A percentile compares a stretch with the other conserved stretches of the same genome.
These are phyloP conservation scores for Tothia fuscella DNA, from an alignment of 2,329 filamentous ascomycete species.

Conservation along the genomic window DNA sequence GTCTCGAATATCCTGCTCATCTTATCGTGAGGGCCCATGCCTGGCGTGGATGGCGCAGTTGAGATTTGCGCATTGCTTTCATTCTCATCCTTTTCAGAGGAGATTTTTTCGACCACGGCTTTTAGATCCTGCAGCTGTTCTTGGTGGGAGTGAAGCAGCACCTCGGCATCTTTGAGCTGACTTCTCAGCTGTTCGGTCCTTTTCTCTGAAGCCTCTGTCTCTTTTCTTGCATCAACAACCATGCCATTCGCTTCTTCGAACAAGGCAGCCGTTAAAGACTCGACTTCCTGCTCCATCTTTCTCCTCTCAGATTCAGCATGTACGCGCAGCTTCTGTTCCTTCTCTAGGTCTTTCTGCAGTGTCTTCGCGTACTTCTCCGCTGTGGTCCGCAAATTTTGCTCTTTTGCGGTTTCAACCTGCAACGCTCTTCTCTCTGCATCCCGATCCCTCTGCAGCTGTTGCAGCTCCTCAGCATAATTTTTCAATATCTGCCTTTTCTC, in stretches of 20 bases:
- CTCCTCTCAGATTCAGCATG: slow-evolving; percentile 56
- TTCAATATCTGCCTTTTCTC: neutral
- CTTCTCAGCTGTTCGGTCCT: slow-evolving; percentile 79
- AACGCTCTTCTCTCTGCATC: slow-evolving; percentile 46
- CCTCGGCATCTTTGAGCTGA: slow-evolving; percentile 78
- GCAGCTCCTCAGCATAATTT: slow-evolving; percentile 1
- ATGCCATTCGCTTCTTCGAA: slow-evolving; percentile 98
- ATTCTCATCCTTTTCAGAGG: slow-evolving; percentile 58
- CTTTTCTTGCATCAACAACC: slow-evolving; percentile 79
- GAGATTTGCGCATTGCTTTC: slow-evolving; percentile 54
- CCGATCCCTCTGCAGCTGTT: slow-evolving; percentile 19
- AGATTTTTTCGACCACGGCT: slow-evolving; percentile 80
- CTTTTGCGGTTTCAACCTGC: neutral
- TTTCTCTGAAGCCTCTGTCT: slow-evolving; percentile 68
- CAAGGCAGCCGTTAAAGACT: slow-evolving; percentile 79
- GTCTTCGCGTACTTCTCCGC: neutral
- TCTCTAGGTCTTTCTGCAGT: slow-evolving; percentile 23
- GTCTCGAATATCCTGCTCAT: slow-evolving; percentile 49
- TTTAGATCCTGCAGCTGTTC: slow-evolving; percentile 90
- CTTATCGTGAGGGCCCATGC: slow-evolving; percentile 46
- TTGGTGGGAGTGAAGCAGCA: slow-evolving; percentile 75
- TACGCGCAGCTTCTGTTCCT: slow-evolving; percentile 29
- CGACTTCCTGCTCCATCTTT: slow-evolving; percentile 82
- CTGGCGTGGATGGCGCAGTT: slow-evolving; percentile 68
- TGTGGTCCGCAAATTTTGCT: neutral